A percentile compares a stretch with the other conserved stretches of the same genome.
phyloP scores from a whole-genome alignment of 192 early-diverging fungal species.

The Neocallimastix lanati region DNA sequence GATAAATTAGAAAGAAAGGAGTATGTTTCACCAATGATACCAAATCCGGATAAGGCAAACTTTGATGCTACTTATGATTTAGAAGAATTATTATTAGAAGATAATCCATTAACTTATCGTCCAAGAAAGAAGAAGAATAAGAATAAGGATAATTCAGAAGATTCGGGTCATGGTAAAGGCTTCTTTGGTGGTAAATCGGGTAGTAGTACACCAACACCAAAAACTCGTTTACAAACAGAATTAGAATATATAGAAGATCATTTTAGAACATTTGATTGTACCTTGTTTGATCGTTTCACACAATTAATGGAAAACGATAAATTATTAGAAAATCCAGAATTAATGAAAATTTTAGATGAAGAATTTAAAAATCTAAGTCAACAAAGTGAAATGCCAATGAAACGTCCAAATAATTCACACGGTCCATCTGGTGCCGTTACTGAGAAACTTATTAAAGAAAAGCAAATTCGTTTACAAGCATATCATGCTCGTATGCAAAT shows the following conservation, averaged over 20 bases:
- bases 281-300: neutral
- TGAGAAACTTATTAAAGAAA: neutral
- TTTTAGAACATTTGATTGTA: neutral
- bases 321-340: neutral
- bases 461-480: neutral
- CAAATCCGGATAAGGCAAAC: conserved; percentile 69
- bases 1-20: conserved; percentile 46
- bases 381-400: neutral
- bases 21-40: conserved; percentile 57
- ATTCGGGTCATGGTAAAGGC: neutral
- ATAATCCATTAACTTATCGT: conserved; percentile 72
- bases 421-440: neutral
- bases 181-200: neutral
- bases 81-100: conserved; percentile 88
- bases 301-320: neutral
- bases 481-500: neutral
- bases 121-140: conserved; percentile 26
- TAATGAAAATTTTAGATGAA: neutral
- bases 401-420: neutral
- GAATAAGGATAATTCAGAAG: neutral
- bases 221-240: neutral
- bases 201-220: neutral
- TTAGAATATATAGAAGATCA: neutral
- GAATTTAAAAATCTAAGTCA: neutral
- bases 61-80: conserved; percentile 93